Percentiles rank a stretch among this genome's conserved stretches.
Conservation (phyloP, 116 monocot species). For the Iris pallida region DNA sequence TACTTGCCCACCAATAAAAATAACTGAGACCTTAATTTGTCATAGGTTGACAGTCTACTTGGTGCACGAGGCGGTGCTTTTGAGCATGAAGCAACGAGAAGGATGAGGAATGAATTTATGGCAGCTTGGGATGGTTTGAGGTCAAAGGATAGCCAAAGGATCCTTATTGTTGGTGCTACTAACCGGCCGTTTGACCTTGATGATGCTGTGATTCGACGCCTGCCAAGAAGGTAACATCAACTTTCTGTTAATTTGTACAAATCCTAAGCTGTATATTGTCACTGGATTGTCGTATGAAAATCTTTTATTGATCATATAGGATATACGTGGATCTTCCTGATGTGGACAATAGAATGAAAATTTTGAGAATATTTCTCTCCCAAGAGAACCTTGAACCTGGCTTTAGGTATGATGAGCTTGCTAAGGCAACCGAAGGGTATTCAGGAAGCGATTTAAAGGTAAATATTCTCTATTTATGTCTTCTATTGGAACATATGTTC, state of each 20-base stretch:
- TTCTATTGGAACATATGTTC: background rate
- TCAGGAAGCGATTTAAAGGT: conserved; percentile 99
- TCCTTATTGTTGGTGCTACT: conserved; percentile 91
- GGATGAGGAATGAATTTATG: conserved; percentile 98
- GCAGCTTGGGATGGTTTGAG: conserved; percentile 98
- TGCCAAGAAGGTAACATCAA: conserved; percentile 77
- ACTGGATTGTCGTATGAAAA: too few relatives aligned
- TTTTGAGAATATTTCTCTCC: conserved; percentile 75
- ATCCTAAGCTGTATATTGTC: too few relatives aligned
- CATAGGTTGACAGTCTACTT: conserved; percentile 86
- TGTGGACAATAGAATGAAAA: conserved; percentile 79
- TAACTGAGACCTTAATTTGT: background rate
- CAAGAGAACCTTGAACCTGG: conserved; percentile 63
- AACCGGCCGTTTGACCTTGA: conserved; percentile 98
- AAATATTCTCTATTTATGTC: background rate
- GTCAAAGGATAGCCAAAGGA: conserved; percentile 90
- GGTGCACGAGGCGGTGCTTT: conserved; percentile 90
- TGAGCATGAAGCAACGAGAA: conserved; percentile 97
- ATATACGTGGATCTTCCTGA: conserved; percentile 95
- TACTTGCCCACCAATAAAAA: too few relatives aligned
- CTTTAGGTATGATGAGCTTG: conserved; percentile 73
- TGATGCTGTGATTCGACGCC: conserved; percentile 97
- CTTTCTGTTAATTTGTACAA: background rate
- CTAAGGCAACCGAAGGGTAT: conserved; percentile 93
- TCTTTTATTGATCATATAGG: conserved; percentile 29